Evolutionary conservation across 768 basidiomycete genomes (phyloP).

Genomic region (Amanita rimosa): DNA sequence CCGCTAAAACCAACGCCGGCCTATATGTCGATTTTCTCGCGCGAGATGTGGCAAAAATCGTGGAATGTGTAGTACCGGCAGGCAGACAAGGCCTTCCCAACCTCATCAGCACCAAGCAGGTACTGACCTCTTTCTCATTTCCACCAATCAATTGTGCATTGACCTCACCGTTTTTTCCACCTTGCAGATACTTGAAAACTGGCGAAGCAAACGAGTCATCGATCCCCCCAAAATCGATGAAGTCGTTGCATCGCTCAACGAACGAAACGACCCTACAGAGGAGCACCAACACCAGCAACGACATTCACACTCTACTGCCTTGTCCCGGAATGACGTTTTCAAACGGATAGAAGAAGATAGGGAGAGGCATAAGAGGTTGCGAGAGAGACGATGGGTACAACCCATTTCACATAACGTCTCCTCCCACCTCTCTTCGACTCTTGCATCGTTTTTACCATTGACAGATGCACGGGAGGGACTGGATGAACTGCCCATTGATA

Average conservation of each 20-base stretch:
- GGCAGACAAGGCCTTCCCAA: constrained; percentile 85
- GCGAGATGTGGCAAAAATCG: constrained; percentile 68
- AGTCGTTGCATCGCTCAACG: constrained; percentile 42
- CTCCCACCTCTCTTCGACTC: constrained; percentile 26
- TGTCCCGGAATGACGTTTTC: constrained; percentile 61
- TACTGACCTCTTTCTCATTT: constrained; percentile 10
- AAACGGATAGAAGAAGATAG: constrained; percentile 88
- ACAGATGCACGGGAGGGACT: constrained; percentile 39
- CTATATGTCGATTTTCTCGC: constrained; percentile 72
- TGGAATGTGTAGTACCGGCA: constrained; percentile 79
- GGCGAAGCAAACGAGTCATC: constrained; percentile 77
- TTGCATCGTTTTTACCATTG: constrained; percentile 53
- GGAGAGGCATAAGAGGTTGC: constrained; percentile 83
- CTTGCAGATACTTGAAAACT: constrained; percentile 77
- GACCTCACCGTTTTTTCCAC: background rate
- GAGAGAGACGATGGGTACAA: constrained; percentile 90
- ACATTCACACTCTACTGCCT: constrained; percentile 17
- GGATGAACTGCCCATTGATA: constrained; percentile 56
- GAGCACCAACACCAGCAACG: constrained; percentile 7
- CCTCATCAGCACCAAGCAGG: constrained; percentile 80
- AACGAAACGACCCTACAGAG: constrained; percentile 20
- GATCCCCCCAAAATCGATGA: constrained; percentile 73
- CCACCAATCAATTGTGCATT: background rate
- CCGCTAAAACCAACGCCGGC: constrained; percentile 20
- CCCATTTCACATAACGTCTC: constrained; percentile 43